Evolutionary conservation across 495 filamentous ascomycete genomes (phyloP).

Genomic region (Neurospora cerealis): DNA sequence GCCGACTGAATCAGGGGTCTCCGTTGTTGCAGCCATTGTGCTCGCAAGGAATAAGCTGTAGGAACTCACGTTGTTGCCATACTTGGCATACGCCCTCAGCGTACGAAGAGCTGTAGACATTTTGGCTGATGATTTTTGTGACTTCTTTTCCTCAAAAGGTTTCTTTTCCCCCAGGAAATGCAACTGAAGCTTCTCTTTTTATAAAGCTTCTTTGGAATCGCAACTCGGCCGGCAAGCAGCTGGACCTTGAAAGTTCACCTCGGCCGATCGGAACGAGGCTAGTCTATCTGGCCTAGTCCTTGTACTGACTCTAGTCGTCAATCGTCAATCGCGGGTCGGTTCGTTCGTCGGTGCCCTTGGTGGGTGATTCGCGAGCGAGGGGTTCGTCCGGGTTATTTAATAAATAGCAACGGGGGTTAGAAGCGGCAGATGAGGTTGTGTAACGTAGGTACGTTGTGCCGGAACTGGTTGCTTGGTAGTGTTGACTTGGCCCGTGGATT

Average conservation of each 20-base stretch:
- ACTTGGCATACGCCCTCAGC: conserved; percentile 40
- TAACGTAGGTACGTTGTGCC: neutral
- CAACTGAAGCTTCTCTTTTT: neutral
- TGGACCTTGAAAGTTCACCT: neutral
- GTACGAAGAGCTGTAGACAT: conserved; percentile 39
- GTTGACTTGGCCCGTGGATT: neutral
- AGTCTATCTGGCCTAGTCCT: neutral
- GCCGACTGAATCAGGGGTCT: neutral
- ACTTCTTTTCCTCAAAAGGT: neutral
- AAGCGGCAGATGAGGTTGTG: conserved; percentile 1
- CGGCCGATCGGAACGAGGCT: neutral
- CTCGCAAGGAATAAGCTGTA: neutral
- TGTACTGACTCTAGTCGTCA: neutral
- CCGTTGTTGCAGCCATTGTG: neutral
- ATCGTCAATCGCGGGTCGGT: neutral
- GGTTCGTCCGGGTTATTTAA: neutral
- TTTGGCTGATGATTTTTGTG: conserved; percentile 21
- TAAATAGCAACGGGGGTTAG: conserved; percentile 1
- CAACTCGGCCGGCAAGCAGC: neutral
- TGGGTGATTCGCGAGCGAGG: neutral
- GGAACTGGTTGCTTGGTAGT: neutral
- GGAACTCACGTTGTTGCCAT: conserved; percentile 37
- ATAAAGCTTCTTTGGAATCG: neutral
- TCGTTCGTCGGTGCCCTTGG: neutral
- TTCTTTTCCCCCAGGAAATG: neutral